Conservation (phyloP, 2,329 filamentous ascomycete species). For the Lasiodiplodia theobromae region DNA sequence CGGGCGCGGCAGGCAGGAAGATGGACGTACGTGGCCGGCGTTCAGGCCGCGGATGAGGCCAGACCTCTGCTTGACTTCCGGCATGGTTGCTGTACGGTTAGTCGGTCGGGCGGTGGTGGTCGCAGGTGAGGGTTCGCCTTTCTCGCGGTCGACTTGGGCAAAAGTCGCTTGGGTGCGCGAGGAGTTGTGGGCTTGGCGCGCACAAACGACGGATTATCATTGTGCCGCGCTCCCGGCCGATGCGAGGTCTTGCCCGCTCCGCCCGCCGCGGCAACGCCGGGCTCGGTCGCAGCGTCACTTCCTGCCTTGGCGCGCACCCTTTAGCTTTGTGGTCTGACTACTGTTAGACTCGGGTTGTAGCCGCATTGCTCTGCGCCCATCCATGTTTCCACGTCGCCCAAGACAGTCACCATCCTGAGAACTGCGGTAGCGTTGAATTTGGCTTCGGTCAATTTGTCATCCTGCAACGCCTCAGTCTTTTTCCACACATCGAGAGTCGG, state of each 20-base stretch:
- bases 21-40: constrained; percentile 69
- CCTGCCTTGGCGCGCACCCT: constrained; percentile 1
- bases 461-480: neutral
- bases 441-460: neutral
- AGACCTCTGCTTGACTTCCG: constrained; percentile 61
- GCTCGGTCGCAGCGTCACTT: neutral
- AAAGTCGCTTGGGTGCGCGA: constrained; percentile 28
- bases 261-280: neutral
- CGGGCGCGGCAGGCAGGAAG: constrained; percentile 15
- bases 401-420: neutral
- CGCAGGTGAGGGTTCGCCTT: constrained; percentile 21
- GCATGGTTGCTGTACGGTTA: constrained; percentile 52
- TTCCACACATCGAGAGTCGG: neutral
- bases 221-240: constrained; percentile 11
- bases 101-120: constrained; percentile 31
- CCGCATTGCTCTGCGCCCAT: neutral
- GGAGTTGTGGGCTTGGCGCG: constrained; percentile 29
- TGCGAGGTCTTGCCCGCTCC: neutral
- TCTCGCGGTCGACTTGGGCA: constrained; percentile 20
- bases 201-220: constrained; percentile 23
- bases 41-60: constrained; percentile 68
- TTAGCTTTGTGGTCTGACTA: neutral
- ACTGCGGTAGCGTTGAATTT: neutral
- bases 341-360: neutral
- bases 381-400: neutral